Evolutionary conservation across 169 alveolate genomes (phyloP), one percentile per base, ranked within the genome.

Genomic region (Plasmodium sp.): DNA sequence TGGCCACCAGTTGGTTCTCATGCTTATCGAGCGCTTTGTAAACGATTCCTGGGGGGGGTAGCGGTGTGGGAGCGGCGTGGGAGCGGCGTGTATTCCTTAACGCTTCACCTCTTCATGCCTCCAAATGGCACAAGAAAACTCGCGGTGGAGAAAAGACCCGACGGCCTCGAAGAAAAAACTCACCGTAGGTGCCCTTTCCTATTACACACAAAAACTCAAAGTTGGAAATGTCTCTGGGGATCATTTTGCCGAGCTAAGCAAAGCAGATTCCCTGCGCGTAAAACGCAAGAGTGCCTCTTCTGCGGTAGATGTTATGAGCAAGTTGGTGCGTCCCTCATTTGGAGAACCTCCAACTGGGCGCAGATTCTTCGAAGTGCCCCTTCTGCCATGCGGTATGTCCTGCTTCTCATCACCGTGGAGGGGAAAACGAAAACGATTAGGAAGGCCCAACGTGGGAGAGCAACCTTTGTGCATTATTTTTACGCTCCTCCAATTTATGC

Each of bases 151-250:
- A 67, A 67, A 18, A 75, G 27, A 22, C 27, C 83, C 58, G 6
- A 75, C 12, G 6, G 36, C 31, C 39, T 45, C 27, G 27, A 73
- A 36, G 41, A 27, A 72, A 72, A 22, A 27, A 10, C 74, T 88
- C 31, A 88, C 94, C 94, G 33, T 91, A 91, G n/a, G 95, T 91
- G 7, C 95, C 95, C 77, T 91, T 91, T 75, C 95, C 95, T 80
- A 91, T 91, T 22, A 91, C 62, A 81, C 81, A 43, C 73, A 91
- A 31, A 54, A 91, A 91, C 45, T 81, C 92, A 91, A 91, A 91
- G 56, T 71, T 75, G 34, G 91, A 81, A 43, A 91, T 91, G 54
- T 81, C 83, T 36, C 39, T 56, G 31, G 88, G 62, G 67, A 36
- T 54, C 94, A 86, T 86, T 86, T 27, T 74, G 45, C 16, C 43